phyloP scores from a whole-genome alignment of 2,329 filamentous ascomycete species.

The Alternaria novae-zelandiae region DNA sequence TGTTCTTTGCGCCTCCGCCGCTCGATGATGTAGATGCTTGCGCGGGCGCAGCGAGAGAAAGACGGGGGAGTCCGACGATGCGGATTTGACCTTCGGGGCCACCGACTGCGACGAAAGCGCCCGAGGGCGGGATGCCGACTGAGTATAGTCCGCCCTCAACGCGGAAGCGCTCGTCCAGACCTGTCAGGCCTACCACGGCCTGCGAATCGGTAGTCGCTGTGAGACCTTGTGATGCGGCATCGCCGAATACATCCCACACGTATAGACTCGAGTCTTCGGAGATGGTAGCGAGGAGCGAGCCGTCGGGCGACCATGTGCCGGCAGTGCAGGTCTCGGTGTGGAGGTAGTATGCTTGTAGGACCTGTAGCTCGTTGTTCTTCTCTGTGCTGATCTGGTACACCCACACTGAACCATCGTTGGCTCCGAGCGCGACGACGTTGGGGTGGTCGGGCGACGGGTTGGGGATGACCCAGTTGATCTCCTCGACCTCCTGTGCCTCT shows the following conservation, averaged over 20 bases:
- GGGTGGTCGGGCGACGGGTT: conserved; percentile 75
- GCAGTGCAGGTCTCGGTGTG: conserved; percentile 88
- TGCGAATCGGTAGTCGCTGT: conserved; percentile 62
- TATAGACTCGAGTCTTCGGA: conserved; percentile 87
- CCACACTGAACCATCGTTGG: conserved; percentile 92
- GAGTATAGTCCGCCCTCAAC: conserved; percentile 92
- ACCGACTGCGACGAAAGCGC: conserved; percentile 81
- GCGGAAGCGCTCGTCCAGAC: conserved; percentile 84
- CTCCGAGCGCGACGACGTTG: conserved; percentile 86
- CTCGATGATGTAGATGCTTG: conserved; percentile 48
- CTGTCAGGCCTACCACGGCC: conserved; percentile 77
- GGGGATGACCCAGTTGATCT: conserved; percentile 87
- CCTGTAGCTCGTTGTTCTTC: conserved; percentile 69
- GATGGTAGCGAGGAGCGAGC: conserved; percentile 84
- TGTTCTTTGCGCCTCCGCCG: conserved; percentile 56
- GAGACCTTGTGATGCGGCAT: conserved; percentile 70
- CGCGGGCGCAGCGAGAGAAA: conserved; percentile 45
- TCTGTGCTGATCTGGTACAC: conserved; percentile 83
- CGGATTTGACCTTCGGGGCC: conserved; percentile 87
- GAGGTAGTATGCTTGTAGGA: conserved; percentile 90
- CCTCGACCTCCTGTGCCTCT: conserved; percentile 87
- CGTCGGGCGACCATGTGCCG: conserved; percentile 88
- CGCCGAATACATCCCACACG: conserved; percentile 90
- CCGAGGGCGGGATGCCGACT: conserved; percentile 80
- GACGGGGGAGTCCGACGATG: conserved; percentile 80